These are phyloP conservation scores for Thielaviopsis populi DNA, from an alignment of 2,329 filamentous ascomycete genomes.

Conservation along the genomic window DNA sequence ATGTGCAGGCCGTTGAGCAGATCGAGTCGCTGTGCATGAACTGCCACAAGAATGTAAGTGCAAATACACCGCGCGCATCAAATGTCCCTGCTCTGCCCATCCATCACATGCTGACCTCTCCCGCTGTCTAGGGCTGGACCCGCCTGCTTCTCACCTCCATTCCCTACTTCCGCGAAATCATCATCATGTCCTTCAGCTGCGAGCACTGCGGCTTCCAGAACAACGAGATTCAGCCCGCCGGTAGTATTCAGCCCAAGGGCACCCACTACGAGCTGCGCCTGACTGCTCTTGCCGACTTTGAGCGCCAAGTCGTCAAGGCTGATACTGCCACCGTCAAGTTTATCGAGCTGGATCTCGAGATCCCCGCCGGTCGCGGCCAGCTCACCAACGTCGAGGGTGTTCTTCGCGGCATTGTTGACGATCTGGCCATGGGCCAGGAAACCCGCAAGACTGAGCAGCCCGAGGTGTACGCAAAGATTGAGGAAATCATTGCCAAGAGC, in stretches of 20 bases:
- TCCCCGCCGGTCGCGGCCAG: conserved; percentile 79
- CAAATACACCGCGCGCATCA: neutral
- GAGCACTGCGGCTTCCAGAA: conserved; percentile 79
- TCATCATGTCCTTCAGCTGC: conserved; percentile 94
- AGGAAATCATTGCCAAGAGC: conserved; percentile 57
- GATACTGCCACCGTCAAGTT: conserved; percentile 76
- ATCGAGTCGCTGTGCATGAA: conserved; percentile 78
- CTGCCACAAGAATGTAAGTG: conserved; percentile 58
- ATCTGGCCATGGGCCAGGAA: conserved; percentile 70
- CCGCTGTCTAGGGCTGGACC: conserved; percentile 52
- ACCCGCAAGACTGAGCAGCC: conserved; percentile 62
- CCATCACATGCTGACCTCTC: conserved; percentile 16
- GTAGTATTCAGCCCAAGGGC: conserved; percentile 80
- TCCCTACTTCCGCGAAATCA: conserved; percentile 92
- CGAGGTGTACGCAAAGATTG: conserved; percentile 64
- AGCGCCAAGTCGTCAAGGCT: conserved; percentile 80
- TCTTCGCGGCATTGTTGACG: conserved; percentile 60
- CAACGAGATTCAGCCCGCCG: conserved; percentile 86
- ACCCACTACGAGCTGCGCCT: conserved; percentile 70
- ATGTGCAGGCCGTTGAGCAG: conserved; percentile 45
- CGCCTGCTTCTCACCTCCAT: conserved; percentile 80
- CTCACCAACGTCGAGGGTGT: conserved; percentile 89
- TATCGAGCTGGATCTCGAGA: conserved; percentile 83
- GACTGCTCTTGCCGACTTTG: conserved; percentile 57
- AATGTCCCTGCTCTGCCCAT: neutral